Evolutionary conservation across 805 yeast species (phyloP), one percentile per base, ranked within the genome.

Genomic region (Lachancea waltii): DNA sequence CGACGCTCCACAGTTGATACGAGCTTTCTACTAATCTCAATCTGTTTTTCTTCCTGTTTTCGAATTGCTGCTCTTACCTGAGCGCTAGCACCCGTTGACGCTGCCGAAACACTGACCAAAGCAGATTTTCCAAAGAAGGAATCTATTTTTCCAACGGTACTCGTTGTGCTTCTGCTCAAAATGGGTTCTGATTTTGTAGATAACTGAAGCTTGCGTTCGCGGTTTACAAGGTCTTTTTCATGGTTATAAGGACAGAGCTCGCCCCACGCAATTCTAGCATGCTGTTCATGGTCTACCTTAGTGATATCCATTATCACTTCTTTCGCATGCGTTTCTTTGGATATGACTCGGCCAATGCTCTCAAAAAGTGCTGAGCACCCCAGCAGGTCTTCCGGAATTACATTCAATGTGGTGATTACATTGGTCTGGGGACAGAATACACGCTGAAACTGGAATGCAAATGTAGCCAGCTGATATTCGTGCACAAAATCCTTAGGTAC

Each of bases 401-500:
- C 73, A 48, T 74, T 76, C 46, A 90, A 64, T 23, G 85, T 75
- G 1, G 70, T 68, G n/a, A 85, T 62, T 26, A 50, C 36, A 28
- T 68, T 50, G 1, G 53, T 44, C 2, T 58, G 35, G 0, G 95
- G 95, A 55, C 89, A 75, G 60, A 77, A 90, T 1, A 92, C 97
- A 44, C 95, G 71, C 57, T 87, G 97, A 56, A 68, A 83, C 52
- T 73, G 79, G 57, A 92, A 92, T 9, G 97, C 90, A 29, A 79
- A 66, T 43, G 74, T 71, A 0, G 98, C 97, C 33, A 68, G 65
- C 22, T 63, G 54, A 36, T 77, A 80, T 44, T 82, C 89, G 1
- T 68, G 67, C 34, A 69, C 66, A 48, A 85, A 85, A 1, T 62
- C 70, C 0, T 52, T 62, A 0, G 92, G 87, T 0, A 83, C 63